A percentile compares a stretch with the other conserved stretches of the same genome.
These are phyloP conservation scores for Bullera alba DNA, from an alignment of 768 basidiomycete species.

Conservation along the genomic window DNA sequence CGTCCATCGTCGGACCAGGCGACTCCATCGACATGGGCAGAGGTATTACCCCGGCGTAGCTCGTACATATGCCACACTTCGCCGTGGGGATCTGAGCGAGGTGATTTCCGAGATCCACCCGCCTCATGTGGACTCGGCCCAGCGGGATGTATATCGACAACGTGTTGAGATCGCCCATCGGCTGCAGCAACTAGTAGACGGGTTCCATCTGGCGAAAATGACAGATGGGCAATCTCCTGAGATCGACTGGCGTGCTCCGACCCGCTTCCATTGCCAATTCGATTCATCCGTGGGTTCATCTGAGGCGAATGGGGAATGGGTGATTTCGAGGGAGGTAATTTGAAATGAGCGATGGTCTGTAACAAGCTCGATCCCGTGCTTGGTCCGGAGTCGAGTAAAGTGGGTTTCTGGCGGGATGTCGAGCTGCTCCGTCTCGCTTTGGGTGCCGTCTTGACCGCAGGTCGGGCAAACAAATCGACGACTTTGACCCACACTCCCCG, in stretches of 20 bases:
- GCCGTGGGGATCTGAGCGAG: conserved; percentile 16
- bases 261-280: too few relatives aligned
- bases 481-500: conserved; percentile 34
- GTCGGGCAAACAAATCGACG: conserved; percentile 23
- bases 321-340: conserved; percentile 19
- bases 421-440: neutral
- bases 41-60: conserved; percentile 64
- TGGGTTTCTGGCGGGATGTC: neutral
- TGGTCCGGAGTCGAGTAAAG: neutral
- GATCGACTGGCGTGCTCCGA: too few relatives aligned
- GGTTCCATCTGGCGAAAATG: conserved; percentile 28
- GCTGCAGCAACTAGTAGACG: conserved; percentile 24
- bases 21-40: conserved; percentile 57
- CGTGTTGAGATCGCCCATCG: conserved; percentile 29
- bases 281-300: too few relatives aligned
- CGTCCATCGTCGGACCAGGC: conserved; percentile 57
- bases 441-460: neutral
- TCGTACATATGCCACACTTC: conserved; percentile 58
- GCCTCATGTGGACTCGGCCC: too few relatives aligned
- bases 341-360: conserved; percentile 31
- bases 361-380: too few relatives aligned
- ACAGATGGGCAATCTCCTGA: conserved; percentile 12
- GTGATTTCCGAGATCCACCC: neutral
- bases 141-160: conserved; percentile 28
- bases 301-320: neutral